Percentiles rank a stretch among this genome's conserved stretches.
Evolutionary conservation across 345 rosid genomes (phyloP).

Genomic region (Anacardium occidentale): DNA sequence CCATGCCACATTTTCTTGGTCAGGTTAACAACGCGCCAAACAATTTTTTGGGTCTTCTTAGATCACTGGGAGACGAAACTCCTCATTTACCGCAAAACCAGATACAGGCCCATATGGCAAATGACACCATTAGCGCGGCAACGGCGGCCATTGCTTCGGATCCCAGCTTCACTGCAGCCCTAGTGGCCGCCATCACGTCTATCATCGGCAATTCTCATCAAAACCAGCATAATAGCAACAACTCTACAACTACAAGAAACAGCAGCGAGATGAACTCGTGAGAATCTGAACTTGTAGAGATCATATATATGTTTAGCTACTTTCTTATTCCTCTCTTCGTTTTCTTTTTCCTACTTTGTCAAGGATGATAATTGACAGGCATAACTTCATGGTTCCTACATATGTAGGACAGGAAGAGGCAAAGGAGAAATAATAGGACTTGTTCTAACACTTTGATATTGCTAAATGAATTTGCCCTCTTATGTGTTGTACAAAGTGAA

Average conservation of each 20-base stretch:
- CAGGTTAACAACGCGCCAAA: constrained; percentile 31
- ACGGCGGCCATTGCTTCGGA: constrained; percentile 49
- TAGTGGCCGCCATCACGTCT: constrained; percentile 48
- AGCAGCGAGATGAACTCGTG: constrained; percentile 1
- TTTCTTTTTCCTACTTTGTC: no score
- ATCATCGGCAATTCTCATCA: constrained; percentile 22
- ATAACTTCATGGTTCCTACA: no score
- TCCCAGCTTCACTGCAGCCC: constrained; percentile 48
- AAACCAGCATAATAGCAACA: constrained; percentile 6
- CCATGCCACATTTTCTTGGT: constrained; percentile 27
- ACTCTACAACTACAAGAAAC: constrained; percentile 2
- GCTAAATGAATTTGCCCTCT: no score
- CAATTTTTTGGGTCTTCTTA: constrained; percentile 32
- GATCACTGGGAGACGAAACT: constrained; percentile 27
- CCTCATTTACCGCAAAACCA: constrained; percentile 13
- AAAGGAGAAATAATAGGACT: no score
- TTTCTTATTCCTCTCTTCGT: no score
- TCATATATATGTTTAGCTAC: no score
- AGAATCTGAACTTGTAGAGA: not conserved
- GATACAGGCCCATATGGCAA: constrained; percentile 7
- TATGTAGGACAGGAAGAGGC: no score
- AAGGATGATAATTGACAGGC: no score
- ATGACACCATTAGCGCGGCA: constrained; percentile 31
- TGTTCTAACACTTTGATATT: no score
- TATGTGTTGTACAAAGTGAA: no score